These are phyloP conservation scores for Fagus crenata DNA, from an alignment of 306 rosid genomes.

Conservation along the genomic window DNA sequence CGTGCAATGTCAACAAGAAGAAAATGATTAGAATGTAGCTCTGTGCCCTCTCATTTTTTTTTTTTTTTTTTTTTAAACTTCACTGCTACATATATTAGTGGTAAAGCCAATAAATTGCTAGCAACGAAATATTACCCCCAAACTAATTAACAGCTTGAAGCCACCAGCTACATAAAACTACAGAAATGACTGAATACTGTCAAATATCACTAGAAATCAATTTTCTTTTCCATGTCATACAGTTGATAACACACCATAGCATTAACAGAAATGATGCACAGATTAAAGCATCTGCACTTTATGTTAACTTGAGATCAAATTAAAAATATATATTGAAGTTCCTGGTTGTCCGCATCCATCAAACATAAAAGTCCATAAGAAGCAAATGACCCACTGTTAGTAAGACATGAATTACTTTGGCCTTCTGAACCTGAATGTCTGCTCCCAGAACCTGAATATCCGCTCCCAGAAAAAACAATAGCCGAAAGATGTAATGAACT, in stretches of 20 bases:
- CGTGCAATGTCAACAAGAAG: no score
- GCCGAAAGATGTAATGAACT: slow-evolving; percentile 1
- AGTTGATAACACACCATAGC: background rate
- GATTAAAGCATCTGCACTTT: background rate
- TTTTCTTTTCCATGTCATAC: background rate
- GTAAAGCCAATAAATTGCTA: no score
- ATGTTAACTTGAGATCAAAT: background rate
- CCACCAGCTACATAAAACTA: background rate
- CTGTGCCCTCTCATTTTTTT: no score
- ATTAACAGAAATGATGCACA: background rate
- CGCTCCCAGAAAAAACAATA: background rate
- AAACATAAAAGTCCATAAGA: background rate
- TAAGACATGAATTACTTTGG: slow-evolving; percentile 73
- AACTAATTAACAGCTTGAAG: no score
- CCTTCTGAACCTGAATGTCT: slow-evolving; percentile 59
- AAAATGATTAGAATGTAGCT: no score
- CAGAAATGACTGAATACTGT: background rate
- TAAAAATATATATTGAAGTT: background rate
- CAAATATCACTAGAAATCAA: background rate
- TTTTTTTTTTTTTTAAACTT: no score
- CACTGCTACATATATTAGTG: no score
- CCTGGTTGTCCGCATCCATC: background rate
- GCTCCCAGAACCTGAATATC: no score
- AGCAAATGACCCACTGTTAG: slow-evolving; percentile 37
- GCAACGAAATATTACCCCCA: no score